These are phyloP conservation scores for Lumnitzera racemosa DNA, from an alignment of 345 rosid genomes.

Conservation along the genomic window DNA sequence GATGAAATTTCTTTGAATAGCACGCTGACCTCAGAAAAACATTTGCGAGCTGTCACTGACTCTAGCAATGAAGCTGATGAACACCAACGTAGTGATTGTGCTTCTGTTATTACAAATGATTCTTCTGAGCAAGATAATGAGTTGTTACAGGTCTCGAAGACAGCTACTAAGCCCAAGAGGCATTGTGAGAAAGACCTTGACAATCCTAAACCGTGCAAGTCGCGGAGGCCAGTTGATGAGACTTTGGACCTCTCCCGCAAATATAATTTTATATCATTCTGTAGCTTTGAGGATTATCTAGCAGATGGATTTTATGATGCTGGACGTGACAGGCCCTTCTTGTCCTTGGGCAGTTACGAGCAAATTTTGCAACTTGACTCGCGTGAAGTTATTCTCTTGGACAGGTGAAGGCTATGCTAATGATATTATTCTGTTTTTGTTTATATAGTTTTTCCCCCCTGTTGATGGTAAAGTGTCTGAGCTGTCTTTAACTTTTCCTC, in stretches of 20 bases:
- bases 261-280: constrained; percentile 64
- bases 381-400: constrained; percentile 94
- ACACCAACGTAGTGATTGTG: constrained; percentile 24
- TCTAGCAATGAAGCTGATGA: constrained; percentile 20
- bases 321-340: constrained; percentile 89
- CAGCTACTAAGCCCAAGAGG: constrained; percentile 51
- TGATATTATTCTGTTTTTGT: neutral
- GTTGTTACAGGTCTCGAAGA: constrained; percentile 34
- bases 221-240: constrained; percentile 41
- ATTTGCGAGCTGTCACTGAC: constrained; percentile 19
- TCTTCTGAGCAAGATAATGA: constrained; percentile 31
- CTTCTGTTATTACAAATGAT: constrained; percentile 32
- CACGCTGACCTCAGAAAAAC: constrained; percentile 21
- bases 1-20: constrained; percentile 25
- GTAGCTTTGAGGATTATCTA: constrained; percentile 62
- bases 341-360: constrained; percentile 58
- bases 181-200: constrained; percentile 58
- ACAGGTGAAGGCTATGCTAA: constrained; percentile 42
- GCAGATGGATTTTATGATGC: constrained; percentile 98
- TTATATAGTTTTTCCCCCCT: neutral
- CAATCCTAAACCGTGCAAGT: constrained; percentile 91
- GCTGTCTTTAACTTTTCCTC: constrained; percentile 1
- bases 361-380: constrained; percentile 55
- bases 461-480: neutral
- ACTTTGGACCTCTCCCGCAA: constrained; percentile 39